Evolutionary conservation across 345 rosid genomes (phyloP).

Genomic region (Eucalyptus cloeziana): DNA sequence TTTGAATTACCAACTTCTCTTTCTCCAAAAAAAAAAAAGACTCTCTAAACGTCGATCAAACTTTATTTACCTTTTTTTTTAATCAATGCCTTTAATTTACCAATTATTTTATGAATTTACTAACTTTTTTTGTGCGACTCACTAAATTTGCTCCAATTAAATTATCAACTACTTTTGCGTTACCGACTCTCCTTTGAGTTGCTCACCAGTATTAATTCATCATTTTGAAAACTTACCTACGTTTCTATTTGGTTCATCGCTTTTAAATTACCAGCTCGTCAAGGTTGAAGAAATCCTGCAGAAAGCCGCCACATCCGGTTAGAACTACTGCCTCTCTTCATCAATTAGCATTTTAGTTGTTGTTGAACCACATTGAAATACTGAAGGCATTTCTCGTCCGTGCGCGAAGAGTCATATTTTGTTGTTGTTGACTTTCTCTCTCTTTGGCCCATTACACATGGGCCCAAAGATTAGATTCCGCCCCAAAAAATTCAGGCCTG

Average conservation of each 20-base stretch:
- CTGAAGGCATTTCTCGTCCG: neutral
- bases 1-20: neutral
- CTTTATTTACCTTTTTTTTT: neutral
- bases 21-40: neutral
- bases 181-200: neutral
- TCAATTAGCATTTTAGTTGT: neutral
- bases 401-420: neutral
- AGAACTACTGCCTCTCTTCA: neutral
- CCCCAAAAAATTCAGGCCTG: neutral
- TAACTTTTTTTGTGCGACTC: neutral
- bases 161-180: neutral
- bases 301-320: neutral
- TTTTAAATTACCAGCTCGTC: neutral
- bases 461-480: neutral
- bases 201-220: neutral
- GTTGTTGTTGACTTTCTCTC: neutral
- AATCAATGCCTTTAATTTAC: neutral
- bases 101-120: neutral
- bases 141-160: neutral
- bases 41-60: neutral
- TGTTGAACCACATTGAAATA: neutral
- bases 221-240: neutral
- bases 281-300: neutral
- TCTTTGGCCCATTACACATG: neutral
- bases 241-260: neutral